phyloP scores from a whole-genome alignment of 2,329 filamentous ascomycete species.

The Colletotrichum cereale region DNA sequence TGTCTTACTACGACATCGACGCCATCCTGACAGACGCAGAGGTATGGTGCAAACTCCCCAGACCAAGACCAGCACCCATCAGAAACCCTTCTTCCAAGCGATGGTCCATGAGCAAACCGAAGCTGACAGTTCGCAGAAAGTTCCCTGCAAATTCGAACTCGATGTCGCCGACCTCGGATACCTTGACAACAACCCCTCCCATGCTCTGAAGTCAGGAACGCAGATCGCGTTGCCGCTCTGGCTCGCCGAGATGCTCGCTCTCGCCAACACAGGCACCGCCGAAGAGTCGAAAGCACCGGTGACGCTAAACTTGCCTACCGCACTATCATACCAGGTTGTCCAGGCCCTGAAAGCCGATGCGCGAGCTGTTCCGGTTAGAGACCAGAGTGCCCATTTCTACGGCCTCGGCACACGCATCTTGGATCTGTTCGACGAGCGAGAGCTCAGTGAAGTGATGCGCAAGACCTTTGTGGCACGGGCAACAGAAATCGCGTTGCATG shows the following conservation, averaged over 20 bases:
- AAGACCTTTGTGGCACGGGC: slow-evolving; percentile 86
- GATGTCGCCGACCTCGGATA: slow-evolving; percentile 89
- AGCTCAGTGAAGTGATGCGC: slow-evolving; percentile 80
- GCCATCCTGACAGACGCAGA: slow-evolving; percentile 88
- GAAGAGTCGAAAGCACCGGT: slow-evolving; percentile 71
- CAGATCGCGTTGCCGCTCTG: slow-evolving; percentile 88
- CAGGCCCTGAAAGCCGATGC: slow-evolving; percentile 94
- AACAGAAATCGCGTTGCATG: slow-evolving; percentile 87
- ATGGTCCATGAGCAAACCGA: background rate
- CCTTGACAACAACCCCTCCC: slow-evolving; percentile 82
- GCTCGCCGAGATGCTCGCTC: slow-evolving; percentile 93
- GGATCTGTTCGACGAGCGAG: slow-evolving; percentile 86
- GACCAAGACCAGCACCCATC: background rate
- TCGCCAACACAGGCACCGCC: slow-evolving; percentile 63
- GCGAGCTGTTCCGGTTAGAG: slow-evolving; percentile 84
- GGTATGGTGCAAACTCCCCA: slow-evolving; percentile 56
- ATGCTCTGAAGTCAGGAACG: slow-evolving; percentile 82
- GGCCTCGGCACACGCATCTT: slow-evolving; percentile 86
- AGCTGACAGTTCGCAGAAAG: slow-evolving; percentile 72
- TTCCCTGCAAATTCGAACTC: slow-evolving; percentile 94
- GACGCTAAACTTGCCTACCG: slow-evolving; percentile 83
- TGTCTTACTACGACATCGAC: slow-evolving; percentile 89
- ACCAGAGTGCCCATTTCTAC: slow-evolving; percentile 90
- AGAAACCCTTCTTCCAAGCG: background rate
- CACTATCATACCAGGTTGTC: slow-evolving; percentile 82